These are phyloP conservation scores for Colletotrichum horii DNA, from an alignment of 2,329 filamentous ascomycete species.

Conservation along the genomic window DNA sequence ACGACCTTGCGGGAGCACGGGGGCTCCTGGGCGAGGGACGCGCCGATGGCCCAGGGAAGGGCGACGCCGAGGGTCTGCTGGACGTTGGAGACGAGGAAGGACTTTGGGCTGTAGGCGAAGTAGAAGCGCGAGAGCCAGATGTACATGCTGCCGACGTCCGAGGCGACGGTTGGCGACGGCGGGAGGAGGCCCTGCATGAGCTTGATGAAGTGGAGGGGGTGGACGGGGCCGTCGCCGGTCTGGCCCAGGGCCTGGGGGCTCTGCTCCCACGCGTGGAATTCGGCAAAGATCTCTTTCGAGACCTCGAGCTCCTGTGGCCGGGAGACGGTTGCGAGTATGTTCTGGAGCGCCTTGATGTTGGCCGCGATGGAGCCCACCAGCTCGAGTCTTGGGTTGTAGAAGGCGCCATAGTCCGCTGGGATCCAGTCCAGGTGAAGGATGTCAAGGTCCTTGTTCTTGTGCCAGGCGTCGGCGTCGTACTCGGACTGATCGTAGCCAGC, in stretches of 20 bases:
- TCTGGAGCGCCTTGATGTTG: constrained; percentile 41
- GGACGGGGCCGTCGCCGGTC: constrained; percentile 36
- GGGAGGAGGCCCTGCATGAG: constrained; percentile 44
- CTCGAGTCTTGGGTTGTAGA: constrained; percentile 45
- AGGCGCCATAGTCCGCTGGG: constrained; percentile 41
- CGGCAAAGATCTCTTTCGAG: constrained; percentile 35
- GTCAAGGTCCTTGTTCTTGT: constrained; percentile 33
- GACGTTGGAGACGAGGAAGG: constrained; percentile 50
- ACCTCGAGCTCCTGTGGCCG: constrained; percentile 39
- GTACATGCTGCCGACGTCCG: constrained; percentile 53
- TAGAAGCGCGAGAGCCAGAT: constrained; percentile 53
- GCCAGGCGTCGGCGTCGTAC: constrained; percentile 51
- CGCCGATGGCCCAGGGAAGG: constrained; percentile 52
- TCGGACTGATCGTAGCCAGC: constrained; percentile 53
- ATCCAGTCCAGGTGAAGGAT: constrained; percentile 49
- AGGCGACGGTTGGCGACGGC: constrained; percentile 45
- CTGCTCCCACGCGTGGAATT: constrained; percentile 40
- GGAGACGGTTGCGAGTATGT: constrained; percentile 34
- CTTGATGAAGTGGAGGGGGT: constrained; percentile 50
- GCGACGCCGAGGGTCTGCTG: constrained; percentile 55
- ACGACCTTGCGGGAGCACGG: constrained; percentile 49
- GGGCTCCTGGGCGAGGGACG: constrained; percentile 45
- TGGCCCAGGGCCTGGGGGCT: constrained; percentile 23
- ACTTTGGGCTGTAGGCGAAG: constrained; percentile 47
- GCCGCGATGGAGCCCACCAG: constrained; percentile 46